Conservation (phyloP, 2,329 filamentous ascomycete species). For the Nothophaeocryptopus gaeumannii region DNA sequence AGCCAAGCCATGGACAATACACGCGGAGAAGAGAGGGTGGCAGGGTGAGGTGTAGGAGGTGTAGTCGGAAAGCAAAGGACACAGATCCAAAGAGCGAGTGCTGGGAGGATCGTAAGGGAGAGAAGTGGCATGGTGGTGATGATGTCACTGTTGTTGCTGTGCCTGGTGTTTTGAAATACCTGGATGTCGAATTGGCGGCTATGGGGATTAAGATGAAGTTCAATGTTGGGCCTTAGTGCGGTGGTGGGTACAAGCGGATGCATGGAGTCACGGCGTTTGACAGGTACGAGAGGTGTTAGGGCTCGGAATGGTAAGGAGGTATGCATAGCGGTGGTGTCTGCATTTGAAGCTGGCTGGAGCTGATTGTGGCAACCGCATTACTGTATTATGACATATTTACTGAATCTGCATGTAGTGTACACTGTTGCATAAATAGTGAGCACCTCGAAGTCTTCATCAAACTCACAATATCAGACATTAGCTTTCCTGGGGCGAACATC, state of each 20-base stretch:
- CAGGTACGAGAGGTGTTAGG: no score
- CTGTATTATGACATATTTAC: no score
- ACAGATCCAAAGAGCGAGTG: slow-evolving; percentile 51
- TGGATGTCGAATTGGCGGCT: slow-evolving; percentile 91
- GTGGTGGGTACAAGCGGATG: background rate
- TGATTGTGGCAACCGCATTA: no score
- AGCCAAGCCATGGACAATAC: slow-evolving; percentile 63
- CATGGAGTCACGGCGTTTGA: no score
- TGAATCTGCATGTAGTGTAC: no score
- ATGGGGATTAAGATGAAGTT: slow-evolving; percentile 98
- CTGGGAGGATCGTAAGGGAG: slow-evolving; percentile 89
- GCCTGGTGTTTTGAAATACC: slow-evolving; percentile 84
- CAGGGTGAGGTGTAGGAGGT: slow-evolving; percentile 36
- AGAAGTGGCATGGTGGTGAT: slow-evolving; percentile 81
- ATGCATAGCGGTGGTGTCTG: no score
- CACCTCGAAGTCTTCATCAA: no score
- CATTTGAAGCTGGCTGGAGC: no score
- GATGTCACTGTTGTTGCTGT: slow-evolving; percentile 90
- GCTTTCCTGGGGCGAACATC: no score
- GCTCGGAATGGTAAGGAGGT: no score
- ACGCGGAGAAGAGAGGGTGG: slow-evolving; percentile 29
- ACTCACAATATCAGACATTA: no score
- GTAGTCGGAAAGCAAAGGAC: slow-evolving; percentile 32
- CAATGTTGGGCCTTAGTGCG: slow-evolving; percentile 58
- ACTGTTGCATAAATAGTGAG: no score